phyloP scores from a whole-genome alignment of 2,329 filamentous ascomycete species.

The Pseudohalonectria lignicola region DNA sequence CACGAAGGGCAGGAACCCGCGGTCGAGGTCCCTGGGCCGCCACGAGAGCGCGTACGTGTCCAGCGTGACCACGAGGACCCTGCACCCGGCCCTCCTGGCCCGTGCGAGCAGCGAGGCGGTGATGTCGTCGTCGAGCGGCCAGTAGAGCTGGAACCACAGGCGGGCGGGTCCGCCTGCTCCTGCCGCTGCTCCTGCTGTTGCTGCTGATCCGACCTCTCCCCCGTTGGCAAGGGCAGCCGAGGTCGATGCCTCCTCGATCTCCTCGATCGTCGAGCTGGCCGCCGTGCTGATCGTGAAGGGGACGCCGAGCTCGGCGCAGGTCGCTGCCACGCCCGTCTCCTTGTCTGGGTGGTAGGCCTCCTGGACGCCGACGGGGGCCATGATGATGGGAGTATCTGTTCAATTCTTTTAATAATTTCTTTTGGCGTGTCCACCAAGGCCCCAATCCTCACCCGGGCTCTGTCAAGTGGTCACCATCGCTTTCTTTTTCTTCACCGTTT shows the following conservation, averaged over 20 bases:
- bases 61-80: conserved; percentile 58
- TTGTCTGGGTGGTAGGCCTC: conserved; percentile 54
- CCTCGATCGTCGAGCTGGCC: conserved; percentile 50
- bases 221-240: not conserved
- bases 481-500: too few species aligned
- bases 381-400: conserved; percentile 42
- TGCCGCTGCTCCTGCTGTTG: not conserved
- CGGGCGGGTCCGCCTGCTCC: not conserved
- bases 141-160: conserved; percentile 68
- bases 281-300: conserved; percentile 61
- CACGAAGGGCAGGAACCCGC: conserved; percentile 49
- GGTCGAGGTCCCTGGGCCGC: conserved; percentile 58
- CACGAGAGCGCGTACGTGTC: conserved; percentile 62
- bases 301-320: conserved; percentile 46
- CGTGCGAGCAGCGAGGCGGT: conserved; percentile 51
- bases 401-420: conserved; percentile 5
- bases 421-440: too few species aligned
- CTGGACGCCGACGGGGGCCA: conserved; percentile 62
- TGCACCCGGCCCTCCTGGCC: conserved; percentile 51
- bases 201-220: not conserved
- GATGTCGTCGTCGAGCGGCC: conserved; percentile 55
- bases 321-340: conserved; percentile 53
- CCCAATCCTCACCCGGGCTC: too few species aligned
- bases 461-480: too few species aligned
- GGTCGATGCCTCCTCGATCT: conserved; percentile 35